Evolutionary conservation across 169 alveolate species (phyloP), one percentile per base, ranked within the genome.

Genomic region (Babesia divergens): DNA sequence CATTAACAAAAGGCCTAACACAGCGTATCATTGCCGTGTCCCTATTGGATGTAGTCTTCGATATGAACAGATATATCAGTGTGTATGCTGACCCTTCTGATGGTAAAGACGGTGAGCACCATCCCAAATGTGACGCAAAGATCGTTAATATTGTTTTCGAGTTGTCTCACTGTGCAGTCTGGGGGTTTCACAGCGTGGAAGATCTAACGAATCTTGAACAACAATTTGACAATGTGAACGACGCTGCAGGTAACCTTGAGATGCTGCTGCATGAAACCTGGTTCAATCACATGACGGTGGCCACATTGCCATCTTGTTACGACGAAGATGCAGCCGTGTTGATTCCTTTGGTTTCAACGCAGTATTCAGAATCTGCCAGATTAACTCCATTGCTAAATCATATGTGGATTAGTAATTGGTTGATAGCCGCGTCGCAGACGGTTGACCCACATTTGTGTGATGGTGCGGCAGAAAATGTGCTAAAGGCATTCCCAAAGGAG

Each of bases 241-340:
- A 43, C 8, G 72, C 72, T n/a, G 60, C 59, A 13, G 34, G 22
- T 18, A 42, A 62, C 37, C 72, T 62, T 1, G 37, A 44, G 50
- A 9, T 31, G 40, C 49, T 62, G 32, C 46, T 62, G 32, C 72
- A 62, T 8, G 72, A 62, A 18, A 31, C 9, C 28, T 62, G 72
- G 72, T 62, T 62, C 50, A 62, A 62, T 59, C 72, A 62, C 47
- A 62, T 62, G 72, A 62, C 72, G 7, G 14, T 49, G 16, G 72
- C 72, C 28, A 47, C 72, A 16, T 24, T 62, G 46, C 72, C 72
- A 18, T 62, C 72, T 0, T 47, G 20, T 22, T 62, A 62, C 35
- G 72, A 62, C 29, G 60, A 43, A 14, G 32, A 14, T 3, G 60
- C 60, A 2, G 59, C 47, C 6, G 59, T 62, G 46, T n/a, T 62